A percentile compares a stretch with the other conserved stretches of the same genome.
phyloP scores from a whole-genome alignment of 2,329 filamentous ascomycete genomes.

The Colletotrichum limetticola region DNA sequence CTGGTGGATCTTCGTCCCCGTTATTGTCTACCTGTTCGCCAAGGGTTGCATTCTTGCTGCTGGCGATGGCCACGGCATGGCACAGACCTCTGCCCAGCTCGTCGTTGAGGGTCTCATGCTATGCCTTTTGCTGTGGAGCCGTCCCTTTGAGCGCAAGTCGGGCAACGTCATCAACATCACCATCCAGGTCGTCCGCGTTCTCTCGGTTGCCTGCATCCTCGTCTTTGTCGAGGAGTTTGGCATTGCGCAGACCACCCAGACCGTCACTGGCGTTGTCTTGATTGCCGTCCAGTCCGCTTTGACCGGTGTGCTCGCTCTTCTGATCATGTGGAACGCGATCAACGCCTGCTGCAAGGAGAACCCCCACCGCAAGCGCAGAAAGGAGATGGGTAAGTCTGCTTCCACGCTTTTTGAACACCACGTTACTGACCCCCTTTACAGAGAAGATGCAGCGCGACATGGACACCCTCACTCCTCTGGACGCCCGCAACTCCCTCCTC shows the following conservation, averaged over 20 bases:
- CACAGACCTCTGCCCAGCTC: constrained; percentile 83
- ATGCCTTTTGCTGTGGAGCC: constrained; percentile 80
- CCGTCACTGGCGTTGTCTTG: constrained; percentile 90
- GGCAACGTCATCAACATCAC: constrained; percentile 93
- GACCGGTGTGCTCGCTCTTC: constrained; percentile 83
- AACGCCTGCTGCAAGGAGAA: constrained; percentile 87
- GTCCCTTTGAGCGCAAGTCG: constrained; percentile 87
- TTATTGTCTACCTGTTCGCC: constrained; percentile 89
- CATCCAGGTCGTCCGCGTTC: constrained; percentile 88
- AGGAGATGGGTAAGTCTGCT: constrained; percentile 82
- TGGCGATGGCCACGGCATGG: constrained; percentile 85
- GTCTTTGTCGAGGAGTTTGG: constrained; percentile 95
- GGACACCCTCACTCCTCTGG: constrained; percentile 86
- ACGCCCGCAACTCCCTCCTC: constrained; percentile 87
- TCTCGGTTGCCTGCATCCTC: constrained; percentile 89
- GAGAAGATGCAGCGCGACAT: constrained; percentile 81
- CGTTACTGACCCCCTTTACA: constrained; percentile 50
- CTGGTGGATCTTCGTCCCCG: constrained; percentile 96
- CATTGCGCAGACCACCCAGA: constrained; percentile 91
- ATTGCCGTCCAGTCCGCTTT: constrained; percentile 91
- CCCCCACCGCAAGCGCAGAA: constrained; percentile 87
- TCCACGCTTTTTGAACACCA: not conserved
- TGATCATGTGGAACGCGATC: constrained; percentile 90
- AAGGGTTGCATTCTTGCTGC: constrained; percentile 89
- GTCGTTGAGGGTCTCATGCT: constrained; percentile 86